Conservation (phyloP, 768 basidiomycete species). For the Rhodosporidiobolus sp. region DNA sequence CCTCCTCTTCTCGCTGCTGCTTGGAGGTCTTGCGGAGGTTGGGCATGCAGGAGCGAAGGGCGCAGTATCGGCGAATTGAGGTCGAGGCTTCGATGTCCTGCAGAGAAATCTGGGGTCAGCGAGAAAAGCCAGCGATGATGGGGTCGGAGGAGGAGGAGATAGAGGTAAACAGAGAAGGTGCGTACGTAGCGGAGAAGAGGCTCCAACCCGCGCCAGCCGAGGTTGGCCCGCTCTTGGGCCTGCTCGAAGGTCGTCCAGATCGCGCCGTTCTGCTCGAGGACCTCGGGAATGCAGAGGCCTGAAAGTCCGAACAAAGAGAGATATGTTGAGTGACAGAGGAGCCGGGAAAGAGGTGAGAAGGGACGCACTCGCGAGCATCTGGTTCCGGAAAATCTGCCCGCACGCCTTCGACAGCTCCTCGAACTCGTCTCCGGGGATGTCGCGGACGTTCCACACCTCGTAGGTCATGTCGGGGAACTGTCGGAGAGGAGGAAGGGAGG, state of each 20-base stretch:
- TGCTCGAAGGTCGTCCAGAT: slow-evolving; percentile 16
- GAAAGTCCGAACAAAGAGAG: background rate
- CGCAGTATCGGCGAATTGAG: slow-evolving; percentile 24
- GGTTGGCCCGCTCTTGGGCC: background rate
- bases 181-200: slow-evolving; percentile 26
- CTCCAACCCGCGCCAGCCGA: slow-evolving; percentile 18
- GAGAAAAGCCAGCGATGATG: background rate
- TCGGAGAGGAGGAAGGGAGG: background rate
- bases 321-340: background rate
- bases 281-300: slow-evolving; percentile 38
- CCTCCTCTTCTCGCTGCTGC: background rate
- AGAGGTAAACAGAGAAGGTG: too few relatives aligned
- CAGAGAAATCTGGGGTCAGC: too few relatives aligned
- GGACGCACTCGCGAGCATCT: slow-evolving; percentile 16
- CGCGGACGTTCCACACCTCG: slow-evolving; percentile 11
- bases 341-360: background rate
- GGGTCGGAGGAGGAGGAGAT: background rate
- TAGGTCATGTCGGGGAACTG: slow-evolving; percentile 20
- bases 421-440: slow-evolving; percentile 24
- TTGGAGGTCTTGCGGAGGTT: slow-evolving; percentile 27
- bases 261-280: slow-evolving; percentile 35
- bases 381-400: slow-evolving; percentile 20
- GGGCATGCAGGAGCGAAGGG: slow-evolving; percentile 24
- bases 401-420: slow-evolving; percentile 8
- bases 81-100: slow-evolving; percentile 2